phyloP scores from a whole-genome alignment of 148 eudicot genomes.

The Amaranthus hypochondriacus region DNA sequence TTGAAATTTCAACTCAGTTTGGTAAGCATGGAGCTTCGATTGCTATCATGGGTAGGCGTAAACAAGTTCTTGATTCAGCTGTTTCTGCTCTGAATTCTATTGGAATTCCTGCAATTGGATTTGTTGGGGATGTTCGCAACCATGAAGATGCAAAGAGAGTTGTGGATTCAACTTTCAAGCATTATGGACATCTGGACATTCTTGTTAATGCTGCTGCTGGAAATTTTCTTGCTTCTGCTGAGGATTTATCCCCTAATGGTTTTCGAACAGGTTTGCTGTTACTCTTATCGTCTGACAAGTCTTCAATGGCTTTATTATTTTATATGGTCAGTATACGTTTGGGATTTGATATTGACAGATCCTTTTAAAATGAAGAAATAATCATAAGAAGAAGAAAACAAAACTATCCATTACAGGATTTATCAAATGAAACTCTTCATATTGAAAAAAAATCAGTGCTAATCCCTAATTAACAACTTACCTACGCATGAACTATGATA shows the following conservation, averaged over 20 bases:
- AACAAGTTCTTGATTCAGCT: slow-evolving; percentile 60
- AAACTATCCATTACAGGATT: too few relatives aligned
- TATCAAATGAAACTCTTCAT: too few relatives aligned
- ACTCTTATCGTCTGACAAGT: neutral
- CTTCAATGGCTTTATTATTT: too few relatives aligned
- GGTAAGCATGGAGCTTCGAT: slow-evolving; percentile 85
- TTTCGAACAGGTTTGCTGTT: slow-evolving; percentile 67
- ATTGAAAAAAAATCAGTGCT: too few relatives aligned
- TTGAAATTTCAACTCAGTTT: slow-evolving; percentile 73
- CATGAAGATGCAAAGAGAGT: slow-evolving; percentile 78
- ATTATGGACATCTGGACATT: slow-evolving; percentile 82
- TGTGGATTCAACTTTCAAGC: slow-evolving; percentile 69
- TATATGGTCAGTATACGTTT: too few relatives aligned
- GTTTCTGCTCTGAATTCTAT: slow-evolving; percentile 63
- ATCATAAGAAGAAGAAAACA: too few relatives aligned
- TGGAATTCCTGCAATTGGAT: slow-evolving; percentile 75
- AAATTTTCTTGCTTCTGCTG: slow-evolving; percentile 81
- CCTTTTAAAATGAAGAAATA: too few relatives aligned
- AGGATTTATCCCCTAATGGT: slow-evolving; percentile 92
- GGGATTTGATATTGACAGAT: too few relatives aligned
- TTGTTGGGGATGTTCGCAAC: slow-evolving; percentile 90
- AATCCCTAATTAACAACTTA: too few relatives aligned
- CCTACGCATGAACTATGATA: too few relatives aligned
- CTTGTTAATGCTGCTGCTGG: slow-evolving; percentile 99
- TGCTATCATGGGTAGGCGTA: slow-evolving; percentile 91